Base-by-base conservation (phyloP, 1,139 yeast genomes). In the Candida labiduridarum region DNA sequence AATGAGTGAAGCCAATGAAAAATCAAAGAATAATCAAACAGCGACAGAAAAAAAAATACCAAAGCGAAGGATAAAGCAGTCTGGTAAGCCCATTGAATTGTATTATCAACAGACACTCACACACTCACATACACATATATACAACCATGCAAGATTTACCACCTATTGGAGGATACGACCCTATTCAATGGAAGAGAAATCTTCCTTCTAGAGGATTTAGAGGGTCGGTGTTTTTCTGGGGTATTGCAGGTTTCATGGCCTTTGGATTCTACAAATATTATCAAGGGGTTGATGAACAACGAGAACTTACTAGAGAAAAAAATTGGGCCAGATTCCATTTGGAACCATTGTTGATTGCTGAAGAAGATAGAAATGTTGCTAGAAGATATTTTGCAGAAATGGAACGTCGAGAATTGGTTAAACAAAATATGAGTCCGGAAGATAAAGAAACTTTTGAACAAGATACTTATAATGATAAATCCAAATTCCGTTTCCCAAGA, bases 101-200 rank as follows among this genome's bases (percentile, higher is more conserved):
- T 6, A 8, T 25, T 19, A 22, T 9, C 12, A 19, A 15, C 12
- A n/a, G n/a, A 18, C 35, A 10, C 9, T 10, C 12, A 40, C 22
- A 30, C 16, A 43, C 22, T n/a, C 15, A 43, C 33, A 31, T 15
- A 43, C 30, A 34, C 30, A 19, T 4, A n/a, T 19, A 19, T 41
- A 30, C 38, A 29, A 57, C 38, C 22, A 76, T 76, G 80, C 96
- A 89, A 79, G 96, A 89, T 65, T 76, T 89, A 65, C 96, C 96
- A 65, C 96, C 96, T 56, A 76, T 82, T 61, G 91, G 89, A 56
- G 96, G 96, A 61, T 89, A 89, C 63, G 92, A 86, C 59, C 87
- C 89, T 47, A 82, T 89, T 53, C 96, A 89, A 74, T 89, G 96
- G 96, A 87, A 86, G 74, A 82, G 96, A 69, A 87, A 89, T 68